Percentiles rank a stretch among this genome's conserved stretches.
Evolutionary conservation across 768 basidiomycete genomes (phyloP).

Genomic region (Macrolepiota fuliginosa): DNA sequence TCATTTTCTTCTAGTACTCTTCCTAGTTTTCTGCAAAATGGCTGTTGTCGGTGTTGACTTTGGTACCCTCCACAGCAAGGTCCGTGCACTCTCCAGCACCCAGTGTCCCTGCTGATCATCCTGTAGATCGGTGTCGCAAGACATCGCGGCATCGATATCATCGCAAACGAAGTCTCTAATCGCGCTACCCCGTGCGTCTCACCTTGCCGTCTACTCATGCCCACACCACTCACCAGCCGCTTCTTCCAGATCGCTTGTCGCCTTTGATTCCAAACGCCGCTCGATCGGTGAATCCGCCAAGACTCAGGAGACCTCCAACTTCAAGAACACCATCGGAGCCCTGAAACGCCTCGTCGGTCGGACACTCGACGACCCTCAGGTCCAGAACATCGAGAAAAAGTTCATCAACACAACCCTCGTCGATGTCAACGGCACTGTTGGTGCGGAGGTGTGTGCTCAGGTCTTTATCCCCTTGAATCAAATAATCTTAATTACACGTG

Average conservation of each 20-base stretch:
- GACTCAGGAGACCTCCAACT: constrained; percentile 97
- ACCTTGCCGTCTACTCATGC: not conserved
- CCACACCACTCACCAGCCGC: constrained; percentile 55
- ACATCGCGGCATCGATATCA: constrained; percentile 97
- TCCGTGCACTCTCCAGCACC: constrained; percentile 23
- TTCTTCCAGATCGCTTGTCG: constrained; percentile 77
- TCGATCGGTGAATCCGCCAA: constrained; percentile 94
- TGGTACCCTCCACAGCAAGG: constrained; percentile 88
- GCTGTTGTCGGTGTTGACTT: constrained; percentile 96
- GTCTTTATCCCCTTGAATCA: not conserved
- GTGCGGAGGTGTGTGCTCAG: constrained; percentile 67
- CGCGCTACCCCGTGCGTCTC: constrained; percentile 86
- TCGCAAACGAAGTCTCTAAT: constrained; percentile 97
- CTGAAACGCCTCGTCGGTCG: constrained; percentile 91
- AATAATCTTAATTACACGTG: constrained; percentile 12
- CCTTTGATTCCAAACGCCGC: constrained; percentile 90
- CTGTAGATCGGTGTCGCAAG: constrained; percentile 90
- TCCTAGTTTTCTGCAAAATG: constrained; percentile 40
- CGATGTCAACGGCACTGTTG: constrained; percentile 81
- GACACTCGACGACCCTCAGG: constrained; percentile 74
- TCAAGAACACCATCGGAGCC: constrained; percentile 93
- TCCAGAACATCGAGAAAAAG: constrained; percentile 83
- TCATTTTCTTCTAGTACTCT: not conserved
- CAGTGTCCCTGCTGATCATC: constrained; percentile 15
- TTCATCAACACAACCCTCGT: constrained; percentile 86